These are phyloP conservation scores for Aspergillus biplanus DNA, from an alignment of 495 filamentous ascomycete species.

Conservation along the genomic window DNA sequence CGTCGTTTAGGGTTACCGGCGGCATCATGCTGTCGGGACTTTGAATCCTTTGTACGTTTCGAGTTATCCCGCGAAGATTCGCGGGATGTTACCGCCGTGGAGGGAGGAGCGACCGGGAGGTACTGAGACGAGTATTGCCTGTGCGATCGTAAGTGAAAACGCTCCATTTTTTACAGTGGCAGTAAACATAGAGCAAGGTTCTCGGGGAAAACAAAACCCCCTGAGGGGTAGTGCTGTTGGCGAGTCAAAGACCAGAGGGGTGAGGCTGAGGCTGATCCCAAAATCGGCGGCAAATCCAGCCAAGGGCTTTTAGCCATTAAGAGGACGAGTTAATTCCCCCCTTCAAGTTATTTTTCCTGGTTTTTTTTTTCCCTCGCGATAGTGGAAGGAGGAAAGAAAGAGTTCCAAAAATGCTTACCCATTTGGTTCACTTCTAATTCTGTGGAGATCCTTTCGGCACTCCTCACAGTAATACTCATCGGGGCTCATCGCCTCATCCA, in stretches of 20 bases:
- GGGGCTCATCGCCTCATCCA: constrained; percentile 86
- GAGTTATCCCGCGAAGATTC: constrained; percentile 49
- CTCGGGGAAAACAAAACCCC: too few relatives aligned
- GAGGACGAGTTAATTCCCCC: not conserved
- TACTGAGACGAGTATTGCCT: constrained; percentile 72
- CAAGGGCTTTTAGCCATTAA: not conserved
- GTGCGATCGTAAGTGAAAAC: constrained; percentile 34
- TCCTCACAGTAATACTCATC: constrained; percentile 98
- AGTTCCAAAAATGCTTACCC: constrained; percentile 68
- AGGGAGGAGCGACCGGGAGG: constrained; percentile 61
- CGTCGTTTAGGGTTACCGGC: constrained; percentile 69
- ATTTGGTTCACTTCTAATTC: constrained; percentile 73
- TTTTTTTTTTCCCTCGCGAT: not conserved
- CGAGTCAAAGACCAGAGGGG: not conserved
- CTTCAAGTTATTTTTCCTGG: not conserved
- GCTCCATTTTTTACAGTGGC: constrained; percentile 3
- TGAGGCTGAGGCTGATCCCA: not conserved
- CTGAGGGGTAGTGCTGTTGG: constrained; percentile 2
- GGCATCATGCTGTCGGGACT: constrained; percentile 49
- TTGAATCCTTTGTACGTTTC: constrained; percentile 52
- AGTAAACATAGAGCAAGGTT: too few relatives aligned
- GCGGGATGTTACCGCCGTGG: constrained; percentile 49
- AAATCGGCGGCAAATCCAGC: constrained; percentile 1
- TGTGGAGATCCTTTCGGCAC: constrained; percentile 90
- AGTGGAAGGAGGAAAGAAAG: constrained; percentile 12